Percentiles rank a stretch among this genome's conserved stretches.
Conservation (phyloP, 805 yeast species). For the Blastobotrys chiropterorum region DNA sequence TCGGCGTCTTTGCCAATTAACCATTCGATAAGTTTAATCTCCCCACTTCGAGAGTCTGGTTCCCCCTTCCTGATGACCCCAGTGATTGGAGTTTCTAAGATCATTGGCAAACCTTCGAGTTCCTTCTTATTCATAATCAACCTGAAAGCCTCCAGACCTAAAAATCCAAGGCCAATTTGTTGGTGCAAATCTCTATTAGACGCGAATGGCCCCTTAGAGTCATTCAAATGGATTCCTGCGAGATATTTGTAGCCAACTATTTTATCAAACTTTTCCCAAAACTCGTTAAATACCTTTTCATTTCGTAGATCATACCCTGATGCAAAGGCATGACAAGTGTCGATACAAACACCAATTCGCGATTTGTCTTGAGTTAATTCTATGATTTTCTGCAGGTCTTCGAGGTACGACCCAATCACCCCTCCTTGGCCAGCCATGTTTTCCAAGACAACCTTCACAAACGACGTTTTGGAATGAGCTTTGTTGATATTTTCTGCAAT, state of each 20-base stretch:
- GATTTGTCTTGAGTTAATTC: conserved; percentile 69
- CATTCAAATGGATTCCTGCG: conserved; percentile 81
- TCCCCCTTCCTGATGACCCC: conserved; percentile 32
- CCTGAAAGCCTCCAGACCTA: conserved; percentile 82
- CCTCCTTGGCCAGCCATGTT: conserved; percentile 98
- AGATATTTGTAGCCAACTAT: conserved; percentile 70
- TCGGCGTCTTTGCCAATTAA: conserved; percentile 50
- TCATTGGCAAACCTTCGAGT: conserved; percentile 63
- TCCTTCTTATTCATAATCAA: conserved; percentile 62
- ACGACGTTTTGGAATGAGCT: conserved; percentile 66
- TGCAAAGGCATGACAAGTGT: conserved; percentile 94
- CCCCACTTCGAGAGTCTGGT: conserved; percentile 54
- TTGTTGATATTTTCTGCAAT: conserved; percentile 75
- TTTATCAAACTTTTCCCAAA: conserved; percentile 73
- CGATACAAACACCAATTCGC: conserved; percentile 93
- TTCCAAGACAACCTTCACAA: conserved; percentile 85
- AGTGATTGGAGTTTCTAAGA: conserved; percentile 83
- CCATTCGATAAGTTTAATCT: conserved; percentile 76
- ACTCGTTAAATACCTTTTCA: conserved; percentile 48
- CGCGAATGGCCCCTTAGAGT: conserved; percentile 88
- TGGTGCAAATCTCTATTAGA: conserved; percentile 92
- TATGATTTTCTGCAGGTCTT: conserved; percentile 72
- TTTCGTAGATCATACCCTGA: conserved; percentile 88
- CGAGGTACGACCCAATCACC: conserved; percentile 72
- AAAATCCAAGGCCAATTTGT: conserved; percentile 78